Base-by-base conservation (phyloP, 805 yeast genomes). In the Saccharomycopsis javanensis region DNA sequence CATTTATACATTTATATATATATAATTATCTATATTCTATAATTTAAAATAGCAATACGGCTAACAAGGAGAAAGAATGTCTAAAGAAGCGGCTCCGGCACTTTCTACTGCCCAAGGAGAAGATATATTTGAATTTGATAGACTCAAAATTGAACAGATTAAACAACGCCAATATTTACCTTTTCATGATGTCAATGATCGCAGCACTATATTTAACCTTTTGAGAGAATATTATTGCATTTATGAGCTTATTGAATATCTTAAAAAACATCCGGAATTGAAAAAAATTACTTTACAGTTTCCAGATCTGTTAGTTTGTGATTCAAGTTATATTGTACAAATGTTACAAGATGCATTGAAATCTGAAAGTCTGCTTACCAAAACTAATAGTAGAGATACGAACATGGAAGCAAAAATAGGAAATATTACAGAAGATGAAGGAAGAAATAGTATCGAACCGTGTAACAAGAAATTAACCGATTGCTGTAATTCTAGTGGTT, bases 271-370 rank as follows among this genome's bases (percentile, higher is more conserved):
- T 7, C 15, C 48, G 28, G 69, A 73, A 30, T 83, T 71, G 67
- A 70, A 68, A 50, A 74, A 77, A 27, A 78, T 91, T 1, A 90
- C 98, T 0, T 72, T 94, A 33, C 99, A 94, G 70, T 92, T 94
- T 62, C 98, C 98, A 0, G 99, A 95, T 68, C 59, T 71, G 4
- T 71, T 91, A 37, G 79, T 94, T 1, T 76, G 82, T 45, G 97
- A 92, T 67, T 83, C 97, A 1, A 81, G 92, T 1, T 75, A 82
- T 18, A 80, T 92, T 0, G 80, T 81, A 0, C 81, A 81, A 57
- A 69, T 73, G 45, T 62, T 86, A 25, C 86, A 78, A 64, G 71
- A 68, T 28, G 33, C 11, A 5, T 52, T 56, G 28, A 25, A 15
- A 15, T 34, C 53, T 10, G 42, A 28, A 65, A 60, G 53, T 72